Evolutionary conservation across 352 stramenopile genomes (phyloP).

Genomic region (Phytophthora fragariaefolia): DNA sequence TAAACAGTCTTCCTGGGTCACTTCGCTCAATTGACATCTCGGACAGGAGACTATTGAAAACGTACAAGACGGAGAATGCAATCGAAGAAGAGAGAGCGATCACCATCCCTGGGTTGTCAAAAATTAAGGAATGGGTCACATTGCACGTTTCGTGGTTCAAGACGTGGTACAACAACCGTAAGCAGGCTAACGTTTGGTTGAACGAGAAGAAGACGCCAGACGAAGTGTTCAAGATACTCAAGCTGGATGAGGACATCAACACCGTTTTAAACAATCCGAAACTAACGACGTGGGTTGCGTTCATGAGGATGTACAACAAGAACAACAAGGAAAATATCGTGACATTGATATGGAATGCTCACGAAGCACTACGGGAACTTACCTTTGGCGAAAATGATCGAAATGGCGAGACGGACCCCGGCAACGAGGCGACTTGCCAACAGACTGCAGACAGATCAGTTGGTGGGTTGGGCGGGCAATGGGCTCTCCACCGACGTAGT

Average conservation of each 20-base stretch:
- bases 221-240: conserved; percentile 9
- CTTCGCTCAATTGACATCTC: not conserved
- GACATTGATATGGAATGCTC: not conserved
- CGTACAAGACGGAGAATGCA: not conserved
- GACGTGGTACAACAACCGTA: not conserved
- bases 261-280: conserved; percentile 1
- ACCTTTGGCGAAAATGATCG: conserved; percentile 6
- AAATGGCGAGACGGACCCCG: not conserved
- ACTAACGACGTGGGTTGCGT: conserved; percentile 2
- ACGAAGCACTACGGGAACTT: not conserved
- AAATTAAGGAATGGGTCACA: conserved; percentile 3
- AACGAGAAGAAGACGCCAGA: conserved; percentile 6
- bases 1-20: no score
- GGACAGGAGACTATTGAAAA: not conserved
- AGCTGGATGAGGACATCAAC: conserved; percentile 1
- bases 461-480: not conserved
- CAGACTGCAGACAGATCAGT: not conserved
- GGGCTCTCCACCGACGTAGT: not conserved
- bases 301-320: conserved; percentile 10
- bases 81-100: not conserved
- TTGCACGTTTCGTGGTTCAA: conserved; percentile 1
- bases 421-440: not conserved
- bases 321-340: not conserved
- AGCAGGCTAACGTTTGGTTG: conserved; percentile 4
- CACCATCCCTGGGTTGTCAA: not conserved